Base-by-base conservation (phyloP, 257 asterid species). In the Linderniella brevidens region DNA sequence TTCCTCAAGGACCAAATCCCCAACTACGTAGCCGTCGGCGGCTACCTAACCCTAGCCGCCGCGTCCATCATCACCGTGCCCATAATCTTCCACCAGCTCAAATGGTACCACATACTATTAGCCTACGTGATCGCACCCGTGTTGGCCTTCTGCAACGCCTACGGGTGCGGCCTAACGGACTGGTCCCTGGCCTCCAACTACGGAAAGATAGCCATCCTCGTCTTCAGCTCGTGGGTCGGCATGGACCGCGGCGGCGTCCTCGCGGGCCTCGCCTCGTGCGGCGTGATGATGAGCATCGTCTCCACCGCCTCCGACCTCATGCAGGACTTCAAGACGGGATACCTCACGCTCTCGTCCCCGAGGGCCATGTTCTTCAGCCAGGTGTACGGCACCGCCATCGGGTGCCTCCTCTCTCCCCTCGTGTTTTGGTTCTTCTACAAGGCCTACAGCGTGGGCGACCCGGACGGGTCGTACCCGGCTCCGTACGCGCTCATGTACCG, bases 241-340 rank as follows among this genome's bases (percentile, higher is more conserved):
- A 72, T 85, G 25, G 17, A 69, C 29, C 71, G 75, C 20, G 96
- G 96, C 0, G 96, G 96, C 6, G 88, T 85, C 50, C 85, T 85
- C 19, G 93, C 96, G 0, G 96, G 96, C 4, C 56, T 85, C 58
- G 93, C 93, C 3, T 87, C 96, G 0, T 85, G 93, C 55, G 96
- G 96, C 0, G 96, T 85, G 49, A 81, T 85, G 96, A 85, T 85
- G 96, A 85, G 81, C 56, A 85, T 85, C 0, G 96, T 81, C 29
- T 58, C 96, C 3, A 85, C 96, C 3, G 96, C 96, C 46, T 85
- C 96, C 0, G 96, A 85, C 80, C 78, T 85, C 42, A 73, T 68
- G 5, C 96, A 81, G 65, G 96, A 80, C 53, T 85, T 85, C 58
- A 83, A 77, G 61, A 79, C 95, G 6, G 95, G 95, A 41, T 83